Base-by-base conservation (phyloP, 2,329 filamentous ascomycete species). In the Hypomyces rosellus region DNA sequence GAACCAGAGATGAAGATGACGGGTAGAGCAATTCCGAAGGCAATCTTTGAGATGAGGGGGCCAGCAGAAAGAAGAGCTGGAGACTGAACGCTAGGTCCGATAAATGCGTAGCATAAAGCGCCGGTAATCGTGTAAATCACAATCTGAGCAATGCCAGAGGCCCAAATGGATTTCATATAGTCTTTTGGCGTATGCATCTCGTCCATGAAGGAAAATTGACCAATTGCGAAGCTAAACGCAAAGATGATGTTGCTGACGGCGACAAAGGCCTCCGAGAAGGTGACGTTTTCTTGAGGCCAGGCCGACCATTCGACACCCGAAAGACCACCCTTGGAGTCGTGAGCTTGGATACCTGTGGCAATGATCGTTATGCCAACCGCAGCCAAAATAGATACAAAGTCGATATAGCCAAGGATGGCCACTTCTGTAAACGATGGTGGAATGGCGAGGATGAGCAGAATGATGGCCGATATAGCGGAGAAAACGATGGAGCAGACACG, bases 1-100 rank as follows among this genome's bases (percentile, higher is more conserved):
- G 84, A 81, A 46, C 84, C 84, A 0, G 83, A 81, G 52, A 87
- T 79, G 55, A 86, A 73, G 57, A 87, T 86, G 18, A 83, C 86
- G 5, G 83, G 83, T 1, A 83, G 69, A 0, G 83, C 83, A 52
- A 86, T 66, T 18, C 81, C 82, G 58, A 82, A 87, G 3, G 82
- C 81, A 4, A 86, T 67, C 58, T 85, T 85, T 36, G 77, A 74
- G 9, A 86, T 65, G 0, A 74, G 52, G 2, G 69, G 69, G 4
- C 76, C 74, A 5, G 82, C 78, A 1, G 81, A 82, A 4, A 83
- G 75, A 4, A 88, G 72, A 0, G 85, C 84, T 1, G 85, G 85
- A 1, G 78, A 80, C 34, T 72, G 62, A 9, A 88, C 82, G 1
- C 70, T 65, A 4, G 71, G 67, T 16, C 85, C 84, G 5, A 78